Evolutionary conservation across 331 rosid species (phyloP).

Genomic region (Stylosanthes scabra): DNA sequence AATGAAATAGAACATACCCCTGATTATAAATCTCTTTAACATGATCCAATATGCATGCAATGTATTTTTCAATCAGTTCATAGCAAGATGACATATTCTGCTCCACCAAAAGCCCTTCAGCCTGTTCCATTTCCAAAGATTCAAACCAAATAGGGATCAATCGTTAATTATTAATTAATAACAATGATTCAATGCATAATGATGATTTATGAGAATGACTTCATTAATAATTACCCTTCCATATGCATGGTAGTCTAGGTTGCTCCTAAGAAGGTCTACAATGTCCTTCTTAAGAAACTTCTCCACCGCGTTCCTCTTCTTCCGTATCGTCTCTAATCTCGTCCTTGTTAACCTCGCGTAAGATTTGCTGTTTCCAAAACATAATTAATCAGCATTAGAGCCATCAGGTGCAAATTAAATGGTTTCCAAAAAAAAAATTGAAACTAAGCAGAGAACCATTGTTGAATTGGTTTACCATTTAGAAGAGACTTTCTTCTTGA

Average conservation of each 20-base stretch:
- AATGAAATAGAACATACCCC: slow-evolving; percentile 44
- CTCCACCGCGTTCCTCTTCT: slow-evolving; percentile 68
- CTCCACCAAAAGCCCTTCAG: slow-evolving; percentile 74
- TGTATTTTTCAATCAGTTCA: slow-evolving; percentile 51
- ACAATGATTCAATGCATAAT: no score
- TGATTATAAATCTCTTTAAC: slow-evolving; percentile 57
- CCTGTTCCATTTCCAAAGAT: slow-evolving; percentile 54
- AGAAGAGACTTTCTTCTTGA: slow-evolving; percentile 60
- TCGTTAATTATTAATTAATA: no score
- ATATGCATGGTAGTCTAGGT: slow-evolving; percentile 71
- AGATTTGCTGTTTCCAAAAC: slow-evolving; percentile 61
- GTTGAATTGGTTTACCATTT: slow-evolving; percentile 61
- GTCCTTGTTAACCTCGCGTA: slow-evolving; percentile 49
- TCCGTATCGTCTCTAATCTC: slow-evolving; percentile 62
- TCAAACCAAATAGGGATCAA: no score
- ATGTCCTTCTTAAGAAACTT: slow-evolving; percentile 80
- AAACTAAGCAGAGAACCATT: neutral
- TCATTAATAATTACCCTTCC: slow-evolving; percentile 80
- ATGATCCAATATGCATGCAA: slow-evolving; percentile 48
- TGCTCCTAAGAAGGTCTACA: slow-evolving; percentile 65
- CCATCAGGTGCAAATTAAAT: no score
- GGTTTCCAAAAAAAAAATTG: no score
- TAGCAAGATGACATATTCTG: slow-evolving; percentile 68
- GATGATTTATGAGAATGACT: neutral
- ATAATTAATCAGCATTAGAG: neutral